These are phyloP conservation scores for Metschnikowia picachoensis DNA, from an alignment of 805 yeast genomes.

Conservation along the genomic window DNA sequence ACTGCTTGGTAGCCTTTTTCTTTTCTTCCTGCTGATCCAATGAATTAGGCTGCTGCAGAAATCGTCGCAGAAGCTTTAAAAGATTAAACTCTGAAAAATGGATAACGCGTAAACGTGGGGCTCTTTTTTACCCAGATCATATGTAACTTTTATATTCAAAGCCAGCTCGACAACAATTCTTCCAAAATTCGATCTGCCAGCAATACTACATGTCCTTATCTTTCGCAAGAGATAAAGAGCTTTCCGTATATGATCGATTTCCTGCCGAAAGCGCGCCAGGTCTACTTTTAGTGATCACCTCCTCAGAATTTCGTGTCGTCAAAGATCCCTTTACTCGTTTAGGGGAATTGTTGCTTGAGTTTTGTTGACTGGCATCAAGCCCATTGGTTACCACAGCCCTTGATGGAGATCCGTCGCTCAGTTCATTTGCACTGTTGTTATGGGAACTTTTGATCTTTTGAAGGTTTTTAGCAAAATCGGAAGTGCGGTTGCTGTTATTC, in stretches of 20 bases:
- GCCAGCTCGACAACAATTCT: neutral
- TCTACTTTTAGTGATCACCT: slow-evolving; percentile 18
- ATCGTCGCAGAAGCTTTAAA: no score
- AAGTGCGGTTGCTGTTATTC: slow-evolving; percentile 41
- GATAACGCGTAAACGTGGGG: neutral
- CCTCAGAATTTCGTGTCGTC: slow-evolving; percentile 27
- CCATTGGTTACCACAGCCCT: slow-evolving; percentile 1
- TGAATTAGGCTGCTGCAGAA: neutral
- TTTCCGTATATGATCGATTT: slow-evolving; percentile 35
- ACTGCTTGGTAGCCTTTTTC: slow-evolving; percentile 45
- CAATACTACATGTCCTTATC: neutral
- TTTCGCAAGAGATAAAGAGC: slow-evolving; percentile 18
- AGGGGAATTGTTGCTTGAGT: slow-evolving; percentile 6
- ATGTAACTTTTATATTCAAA: no score
- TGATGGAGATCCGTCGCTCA: slow-evolving; percentile 5
- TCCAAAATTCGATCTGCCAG: neutral
- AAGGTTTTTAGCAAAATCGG: slow-evolving; percentile 45
- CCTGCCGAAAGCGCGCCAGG: slow-evolving; percentile 31
- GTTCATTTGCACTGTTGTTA: slow-evolving; percentile 4
- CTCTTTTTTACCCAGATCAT: no score
- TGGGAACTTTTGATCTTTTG: slow-evolving; percentile 30
- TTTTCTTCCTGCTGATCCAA: neutral
- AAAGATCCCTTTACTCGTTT: slow-evolving; percentile 3
- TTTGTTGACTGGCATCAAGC: neutral
- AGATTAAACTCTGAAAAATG: neutral